Percentiles rank a stretch among this genome's conserved stretches.
These are phyloP conservation scores for Aspergillus latus DNA, from an alignment of 2,329 filamentous ascomycete genomes.

Conservation along the genomic window DNA sequence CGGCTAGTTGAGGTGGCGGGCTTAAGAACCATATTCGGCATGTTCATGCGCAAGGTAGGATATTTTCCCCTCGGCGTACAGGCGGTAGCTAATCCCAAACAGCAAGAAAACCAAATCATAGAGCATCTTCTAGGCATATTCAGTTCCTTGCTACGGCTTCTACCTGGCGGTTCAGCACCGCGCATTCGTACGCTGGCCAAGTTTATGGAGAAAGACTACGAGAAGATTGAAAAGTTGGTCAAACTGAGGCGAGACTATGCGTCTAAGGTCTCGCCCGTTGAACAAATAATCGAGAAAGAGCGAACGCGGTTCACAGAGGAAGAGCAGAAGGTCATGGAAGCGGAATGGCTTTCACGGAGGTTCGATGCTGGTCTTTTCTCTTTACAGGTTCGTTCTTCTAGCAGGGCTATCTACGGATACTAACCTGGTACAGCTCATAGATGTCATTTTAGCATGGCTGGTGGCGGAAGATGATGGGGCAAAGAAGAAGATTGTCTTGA, in stretches of 20 bases:
- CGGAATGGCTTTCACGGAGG: constrained; percentile 71
- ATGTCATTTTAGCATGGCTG: constrained; percentile 86
- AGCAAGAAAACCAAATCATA: constrained; percentile 63
- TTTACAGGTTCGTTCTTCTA: constrained; percentile 58
- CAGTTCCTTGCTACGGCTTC: constrained; percentile 71
- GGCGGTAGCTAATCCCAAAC: constrained; percentile 13
- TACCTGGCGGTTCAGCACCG: constrained; percentile 74
- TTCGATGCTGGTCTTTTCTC: constrained; percentile 83
- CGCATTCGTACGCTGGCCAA: constrained; percentile 87
- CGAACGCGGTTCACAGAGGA: constrained; percentile 56
- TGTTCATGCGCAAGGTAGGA: constrained; percentile 74
- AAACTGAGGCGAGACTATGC: constrained; percentile 70
- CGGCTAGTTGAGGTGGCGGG: constrained; percentile 79
- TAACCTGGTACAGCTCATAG: constrained; percentile 56
- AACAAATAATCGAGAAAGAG: constrained; percentile 62
- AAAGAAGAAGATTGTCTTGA: constrained; percentile 59
- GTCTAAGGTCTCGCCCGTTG: constrained; percentile 60
- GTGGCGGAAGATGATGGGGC: constrained; percentile 83
- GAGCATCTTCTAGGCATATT: constrained; percentile 87
- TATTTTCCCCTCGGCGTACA: background rate
- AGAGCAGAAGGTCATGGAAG: constrained; percentile 61
- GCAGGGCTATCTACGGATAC: background rate
- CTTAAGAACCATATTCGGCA: constrained; percentile 78
- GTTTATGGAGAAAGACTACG: constrained; percentile 92
- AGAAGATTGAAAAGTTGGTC: constrained; percentile 73